Evolutionary conservation across 495 filamentous ascomycete species (phyloP).

Genomic region (Aspergillus affinis): DNA sequence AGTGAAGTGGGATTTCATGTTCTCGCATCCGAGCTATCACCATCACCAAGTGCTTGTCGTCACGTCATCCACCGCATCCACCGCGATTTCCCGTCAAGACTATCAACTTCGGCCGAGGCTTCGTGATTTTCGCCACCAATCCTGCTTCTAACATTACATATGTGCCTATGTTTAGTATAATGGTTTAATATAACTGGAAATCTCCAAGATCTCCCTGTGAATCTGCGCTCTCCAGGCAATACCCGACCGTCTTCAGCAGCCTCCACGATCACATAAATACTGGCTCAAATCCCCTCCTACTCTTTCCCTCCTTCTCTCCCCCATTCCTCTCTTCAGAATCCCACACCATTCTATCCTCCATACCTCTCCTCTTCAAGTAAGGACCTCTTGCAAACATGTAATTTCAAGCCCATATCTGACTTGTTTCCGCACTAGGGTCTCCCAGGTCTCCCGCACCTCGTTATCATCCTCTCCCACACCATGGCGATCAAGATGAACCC

Average conservation of each 20-base stretch:
- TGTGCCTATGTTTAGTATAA: no score
- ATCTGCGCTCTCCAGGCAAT: no score
- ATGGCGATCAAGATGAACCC: neutral
- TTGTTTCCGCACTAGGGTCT: no score
- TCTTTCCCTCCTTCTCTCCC: neutral
- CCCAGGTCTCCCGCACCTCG: no score
- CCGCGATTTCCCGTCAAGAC: neutral
- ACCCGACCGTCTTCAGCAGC: no score
- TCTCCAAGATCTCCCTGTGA: no score
- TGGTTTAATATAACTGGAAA: no score
- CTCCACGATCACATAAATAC: neutral
- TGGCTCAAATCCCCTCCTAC: neutral
- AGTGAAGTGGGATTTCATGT: no score
- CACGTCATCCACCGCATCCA: neutral
- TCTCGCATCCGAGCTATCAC: neutral
- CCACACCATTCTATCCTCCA: neutral
- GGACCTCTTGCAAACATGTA: no score
- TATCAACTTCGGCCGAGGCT: neutral
- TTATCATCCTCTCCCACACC: no score
- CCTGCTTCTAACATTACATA: no score
- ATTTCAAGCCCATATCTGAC: no score
- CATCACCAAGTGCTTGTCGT: neutral
- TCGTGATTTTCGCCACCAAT: neutral
- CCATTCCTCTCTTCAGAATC: neutral
- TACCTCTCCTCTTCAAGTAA: neutral